Percentiles rank a stretch among this genome's conserved stretches.
Evolutionary conservation across 768 basidiomycete genomes (phyloP).

Genomic region (Coprinopsis sp.): DNA sequence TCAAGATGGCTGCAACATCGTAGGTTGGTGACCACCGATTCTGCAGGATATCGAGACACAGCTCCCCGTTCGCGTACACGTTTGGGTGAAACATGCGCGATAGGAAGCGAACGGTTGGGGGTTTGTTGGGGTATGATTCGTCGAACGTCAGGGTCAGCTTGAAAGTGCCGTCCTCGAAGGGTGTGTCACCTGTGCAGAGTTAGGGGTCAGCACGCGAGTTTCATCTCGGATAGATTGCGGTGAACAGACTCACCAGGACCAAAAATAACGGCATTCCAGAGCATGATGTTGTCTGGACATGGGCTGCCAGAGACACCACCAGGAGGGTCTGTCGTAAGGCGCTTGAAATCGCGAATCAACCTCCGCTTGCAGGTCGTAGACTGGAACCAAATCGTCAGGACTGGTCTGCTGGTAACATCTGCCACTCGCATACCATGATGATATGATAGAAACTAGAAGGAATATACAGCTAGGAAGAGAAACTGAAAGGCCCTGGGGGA

Average conservation of each 20-base stretch:
- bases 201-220: background rate
- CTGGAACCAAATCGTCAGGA: too few species aligned
- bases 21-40: slow-evolving; percentile 99
- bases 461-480: too few species aligned
- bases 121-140: slow-evolving; percentile 98
- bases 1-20: slow-evolving; percentile 97
- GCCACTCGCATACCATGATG: too few species aligned
- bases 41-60: slow-evolving; percentile 97
- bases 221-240: background rate
- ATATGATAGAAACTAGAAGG: too few species aligned
- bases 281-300: slow-evolving; percentile 97
- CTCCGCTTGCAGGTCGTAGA: slow-evolving; percentile 93
- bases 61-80: slow-evolving; percentile 96
- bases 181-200: slow-evolving; percentile 75
- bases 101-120: slow-evolving; percentile 95
- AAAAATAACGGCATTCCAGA: slow-evolving; percentile 99
- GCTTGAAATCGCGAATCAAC: slow-evolving; percentile 97
- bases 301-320: slow-evolving; percentile 96
- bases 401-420: too few species aligned
- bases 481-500: too few species aligned
- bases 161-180: slow-evolving; percentile 99
- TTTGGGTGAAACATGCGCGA: slow-evolving; percentile 99
- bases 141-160: slow-evolving; percentile 93
- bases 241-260: slow-evolving; percentile 72
- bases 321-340: slow-evolving; percentile 90